Conservation (phyloP, 2,329 filamentous ascomycete genomes). For the Neofusicoccum laricinum region DNA sequence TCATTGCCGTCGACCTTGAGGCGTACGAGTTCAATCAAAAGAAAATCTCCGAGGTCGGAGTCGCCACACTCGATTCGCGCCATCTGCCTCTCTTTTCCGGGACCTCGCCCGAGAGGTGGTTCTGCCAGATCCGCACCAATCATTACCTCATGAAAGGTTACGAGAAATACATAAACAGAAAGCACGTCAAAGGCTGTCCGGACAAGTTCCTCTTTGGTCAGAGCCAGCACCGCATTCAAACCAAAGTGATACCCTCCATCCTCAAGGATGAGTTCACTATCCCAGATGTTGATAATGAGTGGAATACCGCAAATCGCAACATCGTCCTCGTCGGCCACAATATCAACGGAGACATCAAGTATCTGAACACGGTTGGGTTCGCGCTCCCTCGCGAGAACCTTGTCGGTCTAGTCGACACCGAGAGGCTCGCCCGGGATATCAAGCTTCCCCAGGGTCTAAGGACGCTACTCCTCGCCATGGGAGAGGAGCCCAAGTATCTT, state of each 20-base stretch:
- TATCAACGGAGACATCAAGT: slow-evolving; percentile 63
- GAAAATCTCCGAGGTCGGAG: slow-evolving; percentile 78
- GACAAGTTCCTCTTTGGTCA: slow-evolving; percentile 70
- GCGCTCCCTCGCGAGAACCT: slow-evolving; percentile 60
- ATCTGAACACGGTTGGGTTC: slow-evolving; percentile 56
- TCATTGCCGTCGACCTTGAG: slow-evolving; percentile 81
- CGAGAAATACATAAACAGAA: slow-evolving; percentile 60
- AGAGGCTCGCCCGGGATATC: not conserved
- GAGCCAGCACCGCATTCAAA: slow-evolving; percentile 52
- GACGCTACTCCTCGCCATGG: slow-evolving; percentile 61
- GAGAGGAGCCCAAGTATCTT: slow-evolving; percentile 61
- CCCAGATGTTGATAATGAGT: not conserved
- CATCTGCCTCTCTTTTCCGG: slow-evolving; percentile 56
- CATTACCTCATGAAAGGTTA: slow-evolving; percentile 78
- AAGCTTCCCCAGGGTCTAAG: slow-evolving; percentile 52
- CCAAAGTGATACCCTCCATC: not conserved
- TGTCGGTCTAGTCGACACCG: slow-evolving; percentile 39
- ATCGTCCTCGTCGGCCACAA: slow-evolving; percentile 81
- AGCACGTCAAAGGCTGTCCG: slow-evolving; percentile 70
- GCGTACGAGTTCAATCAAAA: slow-evolving; percentile 66
- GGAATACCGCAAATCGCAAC: not conserved
- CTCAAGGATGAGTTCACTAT: slow-evolving; percentile 17
- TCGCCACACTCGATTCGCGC: slow-evolving; percentile 74
- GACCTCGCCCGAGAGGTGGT: slow-evolving; percentile 66
- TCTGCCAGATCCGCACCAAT: slow-evolving; percentile 60